phyloP scores from a whole-genome alignment of 2,329 filamentous ascomycete species.

The Penicillium sp. region DNA sequence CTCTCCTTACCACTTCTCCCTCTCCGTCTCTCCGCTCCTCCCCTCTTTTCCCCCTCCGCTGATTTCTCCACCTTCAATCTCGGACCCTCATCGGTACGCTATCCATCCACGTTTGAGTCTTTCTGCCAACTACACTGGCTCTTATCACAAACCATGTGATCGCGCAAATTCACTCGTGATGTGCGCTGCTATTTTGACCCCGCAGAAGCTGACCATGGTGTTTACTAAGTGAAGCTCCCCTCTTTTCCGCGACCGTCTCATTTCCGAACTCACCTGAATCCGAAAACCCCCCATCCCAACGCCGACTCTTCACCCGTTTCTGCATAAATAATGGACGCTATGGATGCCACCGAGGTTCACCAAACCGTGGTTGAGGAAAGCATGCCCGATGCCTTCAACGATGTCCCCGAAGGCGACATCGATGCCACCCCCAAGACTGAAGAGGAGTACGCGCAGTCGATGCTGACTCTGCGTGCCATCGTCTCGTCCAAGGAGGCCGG shows the following conservation, averaged over 20 bases:
- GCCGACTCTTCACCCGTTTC: conserved; percentile 23
- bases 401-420: conserved; percentile 67
- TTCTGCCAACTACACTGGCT: not conserved
- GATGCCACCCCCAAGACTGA: conserved; percentile 86
- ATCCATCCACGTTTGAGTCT: conserved; percentile 1
- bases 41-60: conserved; percentile 21
- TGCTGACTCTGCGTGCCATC: conserved; percentile 92
- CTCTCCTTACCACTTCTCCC: conserved; percentile 20
- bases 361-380: conserved; percentile 61
- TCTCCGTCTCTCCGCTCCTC: conserved; percentile 24
- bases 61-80: conserved; percentile 27
- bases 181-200: conserved; percentile 11
- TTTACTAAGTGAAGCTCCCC: conserved; percentile 9
- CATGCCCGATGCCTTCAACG: conserved; percentile 61
- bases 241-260: conserved; percentile 20
- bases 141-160: not conserved
- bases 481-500: conserved; percentile 98
- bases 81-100: conserved; percentile 24
- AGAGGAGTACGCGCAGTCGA: conserved; percentile 90
- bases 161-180: not conserved
- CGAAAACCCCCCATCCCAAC: conserved; percentile 8
- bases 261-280: not conserved
- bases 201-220: conserved; percentile 11
- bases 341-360: conserved; percentile 61
- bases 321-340: conserved; percentile 37